These are phyloP conservation scores for Hortaea sp. DNA, from an alignment of 2,329 filamentous ascomycete species.

Conservation along the genomic window DNA sequence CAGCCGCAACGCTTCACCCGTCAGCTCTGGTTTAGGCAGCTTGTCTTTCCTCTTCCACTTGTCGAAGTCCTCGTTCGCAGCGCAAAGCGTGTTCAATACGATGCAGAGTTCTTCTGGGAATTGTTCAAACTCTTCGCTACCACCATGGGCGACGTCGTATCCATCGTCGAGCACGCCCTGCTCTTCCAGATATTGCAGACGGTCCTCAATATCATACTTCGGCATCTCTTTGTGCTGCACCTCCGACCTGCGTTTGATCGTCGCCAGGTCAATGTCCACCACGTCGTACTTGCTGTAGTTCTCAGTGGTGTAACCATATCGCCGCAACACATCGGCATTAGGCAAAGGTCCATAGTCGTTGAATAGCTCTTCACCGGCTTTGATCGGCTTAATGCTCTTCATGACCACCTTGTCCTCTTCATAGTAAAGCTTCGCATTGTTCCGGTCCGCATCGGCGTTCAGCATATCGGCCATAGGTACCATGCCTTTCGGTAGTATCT, in stretches of 20 bases:
- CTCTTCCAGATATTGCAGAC: conserved; percentile 50
- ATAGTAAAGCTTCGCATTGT: conserved; percentile 62
- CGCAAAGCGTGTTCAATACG: conserved; percentile 36
- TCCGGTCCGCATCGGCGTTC: conserved; percentile 72
- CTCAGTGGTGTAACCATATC: conserved; percentile 79
- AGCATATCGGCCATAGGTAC: conserved; percentile 83
- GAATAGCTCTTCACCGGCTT: conserved; percentile 64
- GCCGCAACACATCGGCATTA: conserved; percentile 68
- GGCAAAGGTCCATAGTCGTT: conserved; percentile 85
- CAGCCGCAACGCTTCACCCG: conserved; percentile 28
- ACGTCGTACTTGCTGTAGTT: conserved; percentile 74
- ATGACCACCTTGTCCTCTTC: conserved; percentile 55
- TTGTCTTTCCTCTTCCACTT: conserved; percentile 32
- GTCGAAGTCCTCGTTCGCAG: conserved; percentile 31
- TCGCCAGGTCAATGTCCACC: conserved; percentile 59
- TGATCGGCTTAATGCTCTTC: conserved; percentile 58
- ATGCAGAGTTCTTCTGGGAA: conserved; percentile 33
- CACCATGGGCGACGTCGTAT: conserved; percentile 45
- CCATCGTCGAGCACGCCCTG: conserved; percentile 59
- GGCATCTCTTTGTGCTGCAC: conserved; percentile 5
- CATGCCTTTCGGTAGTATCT: conserved; percentile 60
- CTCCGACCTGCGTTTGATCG: conserved; percentile 42
- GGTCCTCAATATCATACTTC: conserved; percentile 8
- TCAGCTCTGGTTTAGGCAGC: conserved; percentile 30
- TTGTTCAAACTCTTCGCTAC: conserved; percentile 24